phyloP scores from a whole-genome alignment of 345 rosid genomes.

The Streptanthus diversifolius region DNA sequence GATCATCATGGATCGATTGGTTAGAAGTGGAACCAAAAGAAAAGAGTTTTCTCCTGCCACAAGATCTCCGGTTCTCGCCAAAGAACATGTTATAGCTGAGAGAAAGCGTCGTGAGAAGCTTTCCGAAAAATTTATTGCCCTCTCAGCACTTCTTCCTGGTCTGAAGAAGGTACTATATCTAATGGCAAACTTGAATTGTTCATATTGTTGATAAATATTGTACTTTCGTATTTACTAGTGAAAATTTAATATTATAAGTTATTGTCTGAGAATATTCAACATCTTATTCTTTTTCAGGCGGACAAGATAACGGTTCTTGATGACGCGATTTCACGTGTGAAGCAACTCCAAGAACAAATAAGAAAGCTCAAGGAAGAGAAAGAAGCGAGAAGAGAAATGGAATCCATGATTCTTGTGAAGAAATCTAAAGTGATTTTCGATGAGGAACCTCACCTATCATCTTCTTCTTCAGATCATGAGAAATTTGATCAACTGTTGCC shows the following conservation, averaged over 20 bases:
- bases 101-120: constrained; percentile 80
- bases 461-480: constrained; percentile 34
- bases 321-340: constrained; percentile 57
- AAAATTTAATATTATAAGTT: background rate
- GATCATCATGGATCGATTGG: constrained; percentile 7
- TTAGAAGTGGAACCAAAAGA: constrained; percentile 22
- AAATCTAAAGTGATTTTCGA: constrained; percentile 42
- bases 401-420: constrained; percentile 52
- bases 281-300: constrained; percentile 35
- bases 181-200: background rate
- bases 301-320: constrained; percentile 72
- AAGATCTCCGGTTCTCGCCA: constrained; percentile 46
- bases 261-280: background rate
- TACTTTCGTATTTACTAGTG: background rate
- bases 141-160: constrained; percentile 71
- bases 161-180: constrained; percentile 48
- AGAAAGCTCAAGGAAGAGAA: constrained; percentile 55
- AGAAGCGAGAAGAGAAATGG: constrained; percentile 42
- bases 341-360: constrained; percentile 66
- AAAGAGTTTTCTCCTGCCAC: constrained; percentile 18
- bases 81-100: constrained; percentile 84
- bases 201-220: background rate
- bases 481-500: constrained; percentile 43
- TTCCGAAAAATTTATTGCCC: constrained; percentile 61
- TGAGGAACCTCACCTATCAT: constrained; percentile 28